Percentiles rank a stretch among this genome's conserved stretches.
Evolutionary conservation across 164 flowering plant genomes (phyloP).

Genomic region (Vitis rotundifolia): DNA sequence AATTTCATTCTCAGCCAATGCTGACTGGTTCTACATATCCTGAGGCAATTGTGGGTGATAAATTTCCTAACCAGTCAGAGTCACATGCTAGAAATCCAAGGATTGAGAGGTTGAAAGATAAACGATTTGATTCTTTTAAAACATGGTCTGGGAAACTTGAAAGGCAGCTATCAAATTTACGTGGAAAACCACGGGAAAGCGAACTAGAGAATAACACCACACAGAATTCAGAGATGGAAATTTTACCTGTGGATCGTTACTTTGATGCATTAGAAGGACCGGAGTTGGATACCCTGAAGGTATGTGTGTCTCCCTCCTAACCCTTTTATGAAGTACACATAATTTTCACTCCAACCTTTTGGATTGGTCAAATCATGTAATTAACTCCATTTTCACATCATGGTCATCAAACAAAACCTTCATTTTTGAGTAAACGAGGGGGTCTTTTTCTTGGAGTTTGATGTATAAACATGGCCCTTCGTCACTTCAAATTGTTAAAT

Average conservation of each 20-base stretch:
- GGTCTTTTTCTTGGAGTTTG: too few relatives aligned
- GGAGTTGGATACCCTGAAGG: slow-evolving; percentile 77
- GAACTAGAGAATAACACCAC: slow-evolving; percentile 16
- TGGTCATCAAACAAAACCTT: too few relatives aligned
- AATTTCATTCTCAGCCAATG: slow-evolving; percentile 66
- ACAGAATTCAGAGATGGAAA: slow-evolving; percentile 28
- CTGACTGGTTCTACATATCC: slow-evolving; percentile 28
- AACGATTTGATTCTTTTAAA: slow-evolving; percentile 67
- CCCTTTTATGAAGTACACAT: background rate
- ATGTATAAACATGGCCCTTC: background rate
- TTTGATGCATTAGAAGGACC: slow-evolving; percentile 92
- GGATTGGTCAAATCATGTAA: too few relatives aligned
- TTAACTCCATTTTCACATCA: too few relatives aligned
- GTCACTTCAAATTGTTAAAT: background rate
- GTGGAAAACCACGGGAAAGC: slow-evolving; percentile 38
- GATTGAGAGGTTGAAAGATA: slow-evolving; percentile 39
- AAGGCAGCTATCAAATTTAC: slow-evolving; percentile 60
- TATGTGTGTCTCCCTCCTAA: slow-evolving; percentile 19
- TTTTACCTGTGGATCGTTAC: slow-evolving; percentile 64
- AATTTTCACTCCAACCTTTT: too few relatives aligned
- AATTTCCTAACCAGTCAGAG: background rate
- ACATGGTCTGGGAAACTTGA: slow-evolving; percentile 81
- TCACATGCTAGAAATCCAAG: slow-evolving; percentile 24
- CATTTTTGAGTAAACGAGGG: too few relatives aligned
- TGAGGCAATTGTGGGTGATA: slow-evolving; percentile 20